phyloP scores from a whole-genome alignment of 805 yeast genomes.

The Candida maris region DNA sequence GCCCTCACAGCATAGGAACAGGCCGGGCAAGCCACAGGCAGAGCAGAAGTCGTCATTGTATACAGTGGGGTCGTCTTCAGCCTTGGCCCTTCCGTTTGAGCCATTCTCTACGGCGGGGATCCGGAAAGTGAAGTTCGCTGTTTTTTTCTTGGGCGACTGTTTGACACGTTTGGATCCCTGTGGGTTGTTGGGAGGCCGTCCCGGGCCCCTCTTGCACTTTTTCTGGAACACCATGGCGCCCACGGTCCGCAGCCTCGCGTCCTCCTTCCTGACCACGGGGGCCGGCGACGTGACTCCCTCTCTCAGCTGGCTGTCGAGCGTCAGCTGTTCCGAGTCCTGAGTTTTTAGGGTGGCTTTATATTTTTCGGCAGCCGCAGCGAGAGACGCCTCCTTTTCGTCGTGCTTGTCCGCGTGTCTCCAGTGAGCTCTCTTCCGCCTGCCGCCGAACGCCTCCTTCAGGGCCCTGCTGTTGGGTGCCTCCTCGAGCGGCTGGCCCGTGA shows the following conservation, averaged over 20 bases:
- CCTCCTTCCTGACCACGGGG: constrained; percentile 13
- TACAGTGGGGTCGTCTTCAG: constrained; percentile 20
- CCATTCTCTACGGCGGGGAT: constrained; percentile 7
- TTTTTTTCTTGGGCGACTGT: constrained; percentile 20
- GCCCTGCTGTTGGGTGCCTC: constrained; percentile 60
- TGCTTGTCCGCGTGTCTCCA: constrained; percentile 11
- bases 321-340: constrained; percentile 31
- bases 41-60: constrained; percentile 85
- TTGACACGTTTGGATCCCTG: constrained; percentile 20
- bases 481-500: constrained; percentile 72
- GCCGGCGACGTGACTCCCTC: constrained; percentile 7
- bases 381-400: constrained; percentile 9
- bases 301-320: constrained; percentile 29
- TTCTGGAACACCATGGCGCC: too few species aligned
- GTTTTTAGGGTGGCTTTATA: constrained; percentile 31
- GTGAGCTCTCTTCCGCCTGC: constrained; percentile 33
- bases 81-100: constrained; percentile 7
- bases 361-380: constrained; percentile 9
- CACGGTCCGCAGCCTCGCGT: constrained; percentile 14
- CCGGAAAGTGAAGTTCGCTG: constrained; percentile 11
- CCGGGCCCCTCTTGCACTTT: constrained; percentile 5
- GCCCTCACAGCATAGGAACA: constrained; percentile 87
- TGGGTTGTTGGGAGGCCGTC: constrained; percentile 1
- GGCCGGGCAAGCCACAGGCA: constrained; percentile 87
- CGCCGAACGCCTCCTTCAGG: constrained; percentile 55